phyloP scores from a whole-genome alignment of 75 land plant species.

The Pinus taeda region DNA sequence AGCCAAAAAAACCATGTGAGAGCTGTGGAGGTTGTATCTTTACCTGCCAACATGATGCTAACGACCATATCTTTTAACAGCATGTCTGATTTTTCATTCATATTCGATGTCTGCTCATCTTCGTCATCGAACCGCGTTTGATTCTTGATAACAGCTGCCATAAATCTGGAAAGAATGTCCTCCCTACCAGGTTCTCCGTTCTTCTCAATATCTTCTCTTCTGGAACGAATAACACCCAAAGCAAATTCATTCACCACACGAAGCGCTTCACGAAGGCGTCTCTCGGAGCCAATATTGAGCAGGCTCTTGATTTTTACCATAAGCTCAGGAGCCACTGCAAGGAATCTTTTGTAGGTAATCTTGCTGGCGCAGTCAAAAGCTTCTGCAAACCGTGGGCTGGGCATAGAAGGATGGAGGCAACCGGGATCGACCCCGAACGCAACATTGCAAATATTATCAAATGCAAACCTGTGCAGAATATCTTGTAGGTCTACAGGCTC shows the following conservation, averaged over 20 bases:
- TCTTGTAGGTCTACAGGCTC: slow-evolving; percentile 43
- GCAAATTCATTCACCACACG: slow-evolving; percentile 26
- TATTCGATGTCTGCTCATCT: neutral
- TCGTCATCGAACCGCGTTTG: neutral
- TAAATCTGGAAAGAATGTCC: slow-evolving; percentile 30
- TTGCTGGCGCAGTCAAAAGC: slow-evolving; percentile 74
- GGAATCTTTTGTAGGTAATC: slow-evolving; percentile 47
- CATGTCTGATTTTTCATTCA: slow-evolving; percentile 17
- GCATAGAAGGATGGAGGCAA: slow-evolving; percentile 53
- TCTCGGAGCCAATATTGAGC: slow-evolving; percentile 14
- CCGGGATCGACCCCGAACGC: slow-evolving; percentile 81
- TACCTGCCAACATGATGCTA: neutral
- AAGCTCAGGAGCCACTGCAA: slow-evolving; percentile 27
- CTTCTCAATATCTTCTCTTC: slow-evolving; percentile 23
- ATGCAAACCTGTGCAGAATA: slow-evolving; percentile 56
- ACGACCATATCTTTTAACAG: slow-evolving; percentile 32
- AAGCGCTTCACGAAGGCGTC: slow-evolving; percentile 11
- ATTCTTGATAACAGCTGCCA: neutral
- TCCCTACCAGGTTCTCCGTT: neutral
- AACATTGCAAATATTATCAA: slow-evolving; percentile 81
- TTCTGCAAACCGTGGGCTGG: slow-evolving; percentile 4
- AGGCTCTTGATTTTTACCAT: slow-evolving; percentile 40
- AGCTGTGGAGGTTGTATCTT: neutral
- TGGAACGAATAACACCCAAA: neutral
- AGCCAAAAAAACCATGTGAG: slow-evolving; percentile 28